Evolutionary conservation across 2,329 filamentous ascomycete species (phyloP), one percentile per base, ranked within the genome.

Genomic region (Xylaria sp.): DNA sequence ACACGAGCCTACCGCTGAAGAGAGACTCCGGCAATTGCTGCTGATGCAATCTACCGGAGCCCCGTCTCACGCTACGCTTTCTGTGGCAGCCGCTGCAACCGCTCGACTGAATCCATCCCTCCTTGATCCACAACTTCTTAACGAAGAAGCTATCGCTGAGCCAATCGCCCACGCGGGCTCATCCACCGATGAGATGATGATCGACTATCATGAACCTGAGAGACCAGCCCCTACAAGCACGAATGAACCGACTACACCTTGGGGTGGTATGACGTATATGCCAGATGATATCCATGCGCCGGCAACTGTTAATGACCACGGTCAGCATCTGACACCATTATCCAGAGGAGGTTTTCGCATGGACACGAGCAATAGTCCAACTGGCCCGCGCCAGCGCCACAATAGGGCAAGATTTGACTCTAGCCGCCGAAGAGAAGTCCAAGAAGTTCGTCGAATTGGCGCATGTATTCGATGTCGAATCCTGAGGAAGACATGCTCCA

Each of bases 391-490:
- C 48, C 73, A 78, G 1, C 78, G 78, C 16, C 78, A 86, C 61
- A 77, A 78, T 7, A 78, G 84, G 8, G 81, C 82, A 3, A 76
- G 81, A 7, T 87, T 87, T 60, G 81, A 79, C 18, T 75, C 81
- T 4, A 73, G 73, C 1, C 76, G 85, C n/a, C 76, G 85, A 19
- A 85, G 83, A 64, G 82, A 88, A 63, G 85, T 88, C 1, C 83
- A 86, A 60, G 82, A 84, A 57, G 82, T 88, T 19, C 80, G 85
- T 20, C 84, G 85, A 62, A 79, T 85, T 34, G 85, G 85, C 5
- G 85, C 85, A 11, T 88, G 85, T 61, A 86, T 87, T 48, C 76
- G 85, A 41, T 88, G 85, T 63, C 78, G 84, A 37, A 87, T 88
- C 57, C 70, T 88, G 34, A 79, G 85, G 52, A 88, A 88, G 71